Conservation (phyloP, 805 yeast species). For the Candida ulmi region DNA sequence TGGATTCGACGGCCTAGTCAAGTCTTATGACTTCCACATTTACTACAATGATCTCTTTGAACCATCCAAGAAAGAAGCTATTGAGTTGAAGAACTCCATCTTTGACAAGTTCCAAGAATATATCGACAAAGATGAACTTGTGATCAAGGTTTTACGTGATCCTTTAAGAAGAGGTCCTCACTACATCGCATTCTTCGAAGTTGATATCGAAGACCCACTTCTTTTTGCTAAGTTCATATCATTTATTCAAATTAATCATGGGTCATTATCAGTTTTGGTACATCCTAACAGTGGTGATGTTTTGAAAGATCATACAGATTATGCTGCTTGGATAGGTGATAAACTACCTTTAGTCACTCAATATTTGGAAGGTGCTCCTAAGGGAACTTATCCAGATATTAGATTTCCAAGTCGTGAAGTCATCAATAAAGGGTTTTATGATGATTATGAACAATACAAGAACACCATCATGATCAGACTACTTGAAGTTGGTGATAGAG, state of each 20-base stretch:
- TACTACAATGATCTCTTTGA: conserved; percentile 36
- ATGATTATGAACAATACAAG: conserved; percentile 4
- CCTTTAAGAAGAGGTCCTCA: conserved; percentile 32
- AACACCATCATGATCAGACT: conserved; percentile 11
- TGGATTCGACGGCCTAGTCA: conserved; percentile 10
- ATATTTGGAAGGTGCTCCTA: neutral
- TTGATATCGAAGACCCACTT: conserved; percentile 39
- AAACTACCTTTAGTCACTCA: conserved; percentile 21
- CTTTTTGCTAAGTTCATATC: conserved; percentile 37
- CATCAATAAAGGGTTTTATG: conserved; percentile 9
- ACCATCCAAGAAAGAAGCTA: conserved; percentile 29
- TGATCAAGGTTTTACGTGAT: conserved; percentile 8
- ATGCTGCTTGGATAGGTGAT: conserved; percentile 50
- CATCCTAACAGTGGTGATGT: conserved; percentile 42
- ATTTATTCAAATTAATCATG: conserved; percentile 44
- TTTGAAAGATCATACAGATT: conserved; percentile 39
- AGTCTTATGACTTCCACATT: conserved; percentile 46
- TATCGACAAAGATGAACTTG: conserved; percentile 22
- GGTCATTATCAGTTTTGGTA: conserved; percentile 42
- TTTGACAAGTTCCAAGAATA: conserved; percentile 33
- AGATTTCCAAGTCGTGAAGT: conserved; percentile 9
- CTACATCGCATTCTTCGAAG: conserved; percentile 47
- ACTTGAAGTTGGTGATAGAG: conserved; percentile 5
- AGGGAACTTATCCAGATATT: conserved; percentile 7
- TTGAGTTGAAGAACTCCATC: conserved; percentile 34